phyloP scores from a whole-genome alignment of 768 basidiomycete genomes.

The Rhodotorula sphaerocarpa region DNA sequence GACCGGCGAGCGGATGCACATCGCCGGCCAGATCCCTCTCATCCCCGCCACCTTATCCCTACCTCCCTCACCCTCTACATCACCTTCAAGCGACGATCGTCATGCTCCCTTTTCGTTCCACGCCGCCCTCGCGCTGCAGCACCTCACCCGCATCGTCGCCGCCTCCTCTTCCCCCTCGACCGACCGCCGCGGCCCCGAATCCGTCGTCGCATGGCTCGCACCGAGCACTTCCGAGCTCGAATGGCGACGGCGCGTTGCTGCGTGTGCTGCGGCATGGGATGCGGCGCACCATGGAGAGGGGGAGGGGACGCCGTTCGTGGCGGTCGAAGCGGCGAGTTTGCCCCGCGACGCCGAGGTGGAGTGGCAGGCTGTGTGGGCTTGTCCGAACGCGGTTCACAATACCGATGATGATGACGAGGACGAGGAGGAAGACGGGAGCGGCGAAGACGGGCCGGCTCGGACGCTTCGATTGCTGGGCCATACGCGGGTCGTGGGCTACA shows the following conservation, averaged over 20 bases:
- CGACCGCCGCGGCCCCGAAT: neutral
- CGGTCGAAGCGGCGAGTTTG: conserved; percentile 42
- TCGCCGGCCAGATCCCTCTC: conserved; percentile 93
- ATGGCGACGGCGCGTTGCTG: neutral
- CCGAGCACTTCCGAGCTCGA: neutral
- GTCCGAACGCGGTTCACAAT: conserved; percentile 9
- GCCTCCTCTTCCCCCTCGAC: conserved; percentile 45
- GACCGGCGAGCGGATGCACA: conserved; percentile 63
- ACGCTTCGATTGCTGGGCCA: too few relatives aligned
- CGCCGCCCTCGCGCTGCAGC: conserved; percentile 68
- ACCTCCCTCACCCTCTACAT: conserved; percentile 51
- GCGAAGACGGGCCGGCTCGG: too few relatives aligned
- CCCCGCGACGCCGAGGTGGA: conserved; percentile 45
- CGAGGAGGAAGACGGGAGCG: conserved; percentile 8
- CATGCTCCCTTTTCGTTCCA: conserved; percentile 53
- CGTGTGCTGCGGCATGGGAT: neutral
- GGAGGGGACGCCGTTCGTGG: conserved; percentile 33
- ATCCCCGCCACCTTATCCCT: conserved; percentile 65
- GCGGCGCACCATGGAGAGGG: neutral
- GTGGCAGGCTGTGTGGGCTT: conserved; percentile 44
- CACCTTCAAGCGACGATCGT: conserved; percentile 42
- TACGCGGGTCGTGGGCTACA: too few relatives aligned
- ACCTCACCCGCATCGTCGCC: conserved; percentile 59
- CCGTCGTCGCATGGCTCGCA: conserved; percentile 11
- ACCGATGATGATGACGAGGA: conserved; percentile 11